Conservation (phyloP, 31 red algal genomes). For the Pterothamnion heteromorphum region DNA sequence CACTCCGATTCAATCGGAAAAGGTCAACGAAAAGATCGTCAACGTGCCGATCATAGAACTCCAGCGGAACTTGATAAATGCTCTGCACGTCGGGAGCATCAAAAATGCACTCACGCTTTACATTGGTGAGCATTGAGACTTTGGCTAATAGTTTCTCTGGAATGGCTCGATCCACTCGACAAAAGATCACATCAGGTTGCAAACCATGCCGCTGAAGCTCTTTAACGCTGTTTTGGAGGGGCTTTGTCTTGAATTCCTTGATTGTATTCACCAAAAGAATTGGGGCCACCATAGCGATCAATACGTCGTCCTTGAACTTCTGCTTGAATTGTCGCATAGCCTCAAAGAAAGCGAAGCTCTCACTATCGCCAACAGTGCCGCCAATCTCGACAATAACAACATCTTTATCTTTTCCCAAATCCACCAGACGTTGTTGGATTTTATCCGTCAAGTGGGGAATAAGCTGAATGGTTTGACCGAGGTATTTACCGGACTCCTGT, state of each 20-base stretch:
- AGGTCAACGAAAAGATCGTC: constrained; percentile 77
- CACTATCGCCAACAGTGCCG: constrained; percentile 99
- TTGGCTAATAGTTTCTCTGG: constrained; percentile 80
- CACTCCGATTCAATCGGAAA: constrained; percentile 82
- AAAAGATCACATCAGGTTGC: constrained; percentile 85
- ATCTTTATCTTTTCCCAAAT: constrained; percentile 76
- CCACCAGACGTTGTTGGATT: constrained; percentile 87
- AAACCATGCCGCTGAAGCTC: constrained; percentile 84
- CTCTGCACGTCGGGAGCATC: constrained; percentile 90
- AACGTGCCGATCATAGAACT: constrained; percentile 93
- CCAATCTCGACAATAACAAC: constrained; percentile 93
- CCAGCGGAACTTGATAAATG: constrained; percentile 89
- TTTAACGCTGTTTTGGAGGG: constrained; percentile 90
- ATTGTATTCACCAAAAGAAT: constrained; percentile 70
- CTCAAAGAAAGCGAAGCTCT: constrained; percentile 94
- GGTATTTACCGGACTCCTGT: constrained; percentile 77
- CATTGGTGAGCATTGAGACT: constrained; percentile 88
- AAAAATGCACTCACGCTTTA: constrained; percentile 80
- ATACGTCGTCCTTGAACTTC: constrained; percentile 76
- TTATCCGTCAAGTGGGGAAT: constrained; percentile 95
- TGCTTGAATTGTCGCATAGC: constrained; percentile 92
- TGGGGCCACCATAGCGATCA: constrained; percentile 84
- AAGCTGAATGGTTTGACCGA: constrained; percentile 94
- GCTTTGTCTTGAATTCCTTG: constrained; percentile 98
- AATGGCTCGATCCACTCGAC: constrained; percentile 80